phyloP scores from a whole-genome alignment of 768 basidiomycete species.

The Tylopilus felleus region DNA sequence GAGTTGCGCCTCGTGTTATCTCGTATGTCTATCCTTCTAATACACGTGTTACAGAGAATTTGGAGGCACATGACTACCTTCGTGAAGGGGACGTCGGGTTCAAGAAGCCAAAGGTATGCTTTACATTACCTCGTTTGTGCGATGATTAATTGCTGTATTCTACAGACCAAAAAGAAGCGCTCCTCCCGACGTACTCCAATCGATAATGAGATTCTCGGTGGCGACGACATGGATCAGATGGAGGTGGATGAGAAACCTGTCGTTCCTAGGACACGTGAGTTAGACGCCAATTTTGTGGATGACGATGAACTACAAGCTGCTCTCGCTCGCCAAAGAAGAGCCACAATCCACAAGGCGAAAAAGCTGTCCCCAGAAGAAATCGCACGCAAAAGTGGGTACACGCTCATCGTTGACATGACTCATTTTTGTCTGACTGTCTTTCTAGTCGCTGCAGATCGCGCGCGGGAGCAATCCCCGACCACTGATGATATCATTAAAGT shows the following conservation, averaged over 20 bases:
- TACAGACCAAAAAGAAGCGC: slow-evolving; percentile 90
- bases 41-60: slow-evolving; percentile 57
- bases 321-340: slow-evolving; percentile 79
- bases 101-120: slow-evolving; percentile 83
- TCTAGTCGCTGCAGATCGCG: slow-evolving; percentile 63
- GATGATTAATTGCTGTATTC: not conserved
- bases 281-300: slow-evolving; percentile 90
- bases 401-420: not conserved
- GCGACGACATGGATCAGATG: slow-evolving; percentile 46
- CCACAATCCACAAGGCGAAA: slow-evolving; percentile 72
- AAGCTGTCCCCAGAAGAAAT: slow-evolving; percentile 81
- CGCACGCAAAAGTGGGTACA: slow-evolving; percentile 64
- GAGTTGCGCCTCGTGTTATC: slow-evolving; percentile 31
- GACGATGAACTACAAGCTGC: slow-evolving; percentile 97
- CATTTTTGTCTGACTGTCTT: slow-evolving; percentile 3
- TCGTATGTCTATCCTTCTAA: slow-evolving; percentile 11
- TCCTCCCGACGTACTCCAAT: slow-evolving; percentile 56
- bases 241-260: slow-evolving; percentile 76
- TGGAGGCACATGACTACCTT: slow-evolving; percentile 82
- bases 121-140: not conserved
- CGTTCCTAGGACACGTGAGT: slow-evolving; percentile 63
- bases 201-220: slow-evolving; percentile 37
- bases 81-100: slow-evolving; percentile 92
- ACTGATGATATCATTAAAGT: slow-evolving; percentile 41
- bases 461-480: slow-evolving; percentile 45